phyloP scores from a whole-genome alignment of 805 yeast genomes.

The Ogataea pignaliae region DNA sequence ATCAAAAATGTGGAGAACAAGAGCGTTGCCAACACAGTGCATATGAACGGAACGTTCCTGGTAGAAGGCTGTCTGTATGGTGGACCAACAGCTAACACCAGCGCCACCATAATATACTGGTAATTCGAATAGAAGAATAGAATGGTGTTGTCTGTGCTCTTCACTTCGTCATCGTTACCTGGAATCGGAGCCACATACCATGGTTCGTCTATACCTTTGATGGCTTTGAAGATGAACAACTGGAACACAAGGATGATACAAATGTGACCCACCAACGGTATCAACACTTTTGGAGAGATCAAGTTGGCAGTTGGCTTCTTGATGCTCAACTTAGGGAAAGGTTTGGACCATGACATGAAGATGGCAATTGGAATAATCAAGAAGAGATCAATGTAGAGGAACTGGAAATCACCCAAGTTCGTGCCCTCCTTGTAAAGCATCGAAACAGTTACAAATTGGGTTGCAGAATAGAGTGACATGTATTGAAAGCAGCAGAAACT shows the following conservation, averaged over 20 bases:
- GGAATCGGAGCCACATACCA: slow-evolving; percentile 85
- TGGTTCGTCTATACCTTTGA: slow-evolving; percentile 39
- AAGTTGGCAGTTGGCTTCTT: slow-evolving; percentile 93
- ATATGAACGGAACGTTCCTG: slow-evolving; percentile 66
- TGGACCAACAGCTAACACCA: slow-evolving; percentile 85
- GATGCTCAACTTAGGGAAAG: slow-evolving; percentile 51
- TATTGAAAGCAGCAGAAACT: slow-evolving; percentile 96
- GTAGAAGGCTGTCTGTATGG: slow-evolving; percentile 82
- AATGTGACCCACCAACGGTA: slow-evolving; percentile 80
- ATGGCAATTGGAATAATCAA: slow-evolving; percentile 92
- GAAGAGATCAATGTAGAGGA: slow-evolving; percentile 86
- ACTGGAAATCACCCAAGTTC: slow-evolving; percentile 95
- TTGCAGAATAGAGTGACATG: slow-evolving; percentile 96
- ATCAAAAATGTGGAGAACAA: slow-evolving; percentile 51
- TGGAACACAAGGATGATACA: slow-evolving; percentile 62
- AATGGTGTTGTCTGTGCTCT: slow-evolving; percentile 85
- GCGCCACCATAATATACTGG: slow-evolving; percentile 83
- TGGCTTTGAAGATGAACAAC: slow-evolving; percentile 57
- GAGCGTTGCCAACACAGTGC: slow-evolving; percentile 50
- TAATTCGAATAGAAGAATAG: slow-evolving; percentile 77
- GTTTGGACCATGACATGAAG: slow-evolving; percentile 96
- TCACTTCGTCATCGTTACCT: slow-evolving; percentile 76
- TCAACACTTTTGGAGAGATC: slow-evolving; percentile 80
- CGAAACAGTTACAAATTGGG: slow-evolving; percentile 86
- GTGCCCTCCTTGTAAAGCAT: slow-evolving; percentile 84